Conservation (phyloP, 257 asterid genomes). For the Solanum paucissectum region DNA sequence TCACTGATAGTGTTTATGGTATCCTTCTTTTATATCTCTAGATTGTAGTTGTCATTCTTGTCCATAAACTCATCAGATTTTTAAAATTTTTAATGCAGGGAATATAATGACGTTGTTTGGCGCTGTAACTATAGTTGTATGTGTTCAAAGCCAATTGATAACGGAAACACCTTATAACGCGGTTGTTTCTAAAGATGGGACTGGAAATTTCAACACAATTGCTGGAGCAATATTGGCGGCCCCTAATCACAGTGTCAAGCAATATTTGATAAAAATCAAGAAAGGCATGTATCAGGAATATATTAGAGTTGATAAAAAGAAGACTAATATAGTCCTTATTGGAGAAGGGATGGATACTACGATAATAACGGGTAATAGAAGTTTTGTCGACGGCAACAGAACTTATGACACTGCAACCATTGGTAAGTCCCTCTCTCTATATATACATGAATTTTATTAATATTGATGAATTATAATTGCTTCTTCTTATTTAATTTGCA, state of each 20-base stretch:
- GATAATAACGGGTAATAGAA: background rate
- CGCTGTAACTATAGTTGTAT: background rate
- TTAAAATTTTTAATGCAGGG: background rate
- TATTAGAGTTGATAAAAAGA: background rate
- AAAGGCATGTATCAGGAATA: background rate
- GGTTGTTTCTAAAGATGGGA: background rate
- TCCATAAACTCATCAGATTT: too few species aligned
- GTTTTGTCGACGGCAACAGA: background rate
- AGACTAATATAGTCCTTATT: background rate
- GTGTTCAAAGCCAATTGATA: background rate
- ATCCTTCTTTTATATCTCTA: too few species aligned
- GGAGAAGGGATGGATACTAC: background rate
- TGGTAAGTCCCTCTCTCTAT: background rate
- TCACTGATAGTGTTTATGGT: too few species aligned
- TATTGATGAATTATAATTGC: background rate
- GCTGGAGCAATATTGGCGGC: background rate
- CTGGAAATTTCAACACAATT: background rate
- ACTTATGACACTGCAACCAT: background rate
- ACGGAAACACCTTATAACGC: background rate
- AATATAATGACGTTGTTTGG: background rate
- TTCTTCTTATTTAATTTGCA: background rate
- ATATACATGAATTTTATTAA: background rate
- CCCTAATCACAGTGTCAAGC: background rate
- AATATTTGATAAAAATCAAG: background rate
- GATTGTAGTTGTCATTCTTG: too few species aligned